These are phyloP conservation scores for Phytophthora colocasiae DNA, from an alignment of 352 stramenopile genomes.

Conservation along the genomic window DNA sequence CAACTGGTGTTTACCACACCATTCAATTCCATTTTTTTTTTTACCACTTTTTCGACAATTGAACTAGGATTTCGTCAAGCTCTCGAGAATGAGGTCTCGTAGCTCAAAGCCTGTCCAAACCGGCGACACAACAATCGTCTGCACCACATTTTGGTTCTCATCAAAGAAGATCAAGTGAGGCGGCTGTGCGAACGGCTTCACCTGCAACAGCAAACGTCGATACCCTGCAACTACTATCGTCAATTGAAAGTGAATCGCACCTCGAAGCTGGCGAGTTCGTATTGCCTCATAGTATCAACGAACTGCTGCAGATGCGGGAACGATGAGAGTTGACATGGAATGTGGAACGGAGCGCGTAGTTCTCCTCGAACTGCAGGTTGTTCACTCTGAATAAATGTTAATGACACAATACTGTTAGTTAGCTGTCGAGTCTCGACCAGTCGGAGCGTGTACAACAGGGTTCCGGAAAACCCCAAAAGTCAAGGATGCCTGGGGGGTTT, in stretches of 20 bases:
- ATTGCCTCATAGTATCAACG: not conserved
- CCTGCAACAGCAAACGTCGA: conserved; percentile 18
- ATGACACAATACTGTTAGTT: not conserved
- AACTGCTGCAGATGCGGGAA: not conserved
- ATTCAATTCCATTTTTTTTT: not conserved
- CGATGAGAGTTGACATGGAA: conserved; percentile 27
- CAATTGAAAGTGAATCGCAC: not conserved
- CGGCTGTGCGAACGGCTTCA: conserved; percentile 51
- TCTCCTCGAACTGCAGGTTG: conserved; percentile 28
- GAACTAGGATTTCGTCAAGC: too few relatives aligned
- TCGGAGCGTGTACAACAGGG: conserved; percentile 20
- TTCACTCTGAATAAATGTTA: conserved; percentile 20
- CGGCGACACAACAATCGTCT: conserved; percentile 38
- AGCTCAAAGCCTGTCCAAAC: conserved; percentile 54
- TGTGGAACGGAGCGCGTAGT: conserved; percentile 50
- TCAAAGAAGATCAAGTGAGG: conserved; percentile 58
- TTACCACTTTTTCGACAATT: too few relatives aligned
- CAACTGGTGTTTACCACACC: not conserved
- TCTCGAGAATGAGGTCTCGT: conserved; percentile 33
- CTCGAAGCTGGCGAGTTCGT: conserved; percentile 17
- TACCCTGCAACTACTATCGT: not conserved
- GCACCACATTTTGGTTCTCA: conserved; percentile 33
- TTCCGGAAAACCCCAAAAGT: too few relatives aligned
- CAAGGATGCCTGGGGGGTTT: too few relatives aligned
- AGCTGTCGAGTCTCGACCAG: not conserved